Base-by-base conservation (phyloP, 331 rosid genomes). In the Pyracantha coccinea region DNA sequence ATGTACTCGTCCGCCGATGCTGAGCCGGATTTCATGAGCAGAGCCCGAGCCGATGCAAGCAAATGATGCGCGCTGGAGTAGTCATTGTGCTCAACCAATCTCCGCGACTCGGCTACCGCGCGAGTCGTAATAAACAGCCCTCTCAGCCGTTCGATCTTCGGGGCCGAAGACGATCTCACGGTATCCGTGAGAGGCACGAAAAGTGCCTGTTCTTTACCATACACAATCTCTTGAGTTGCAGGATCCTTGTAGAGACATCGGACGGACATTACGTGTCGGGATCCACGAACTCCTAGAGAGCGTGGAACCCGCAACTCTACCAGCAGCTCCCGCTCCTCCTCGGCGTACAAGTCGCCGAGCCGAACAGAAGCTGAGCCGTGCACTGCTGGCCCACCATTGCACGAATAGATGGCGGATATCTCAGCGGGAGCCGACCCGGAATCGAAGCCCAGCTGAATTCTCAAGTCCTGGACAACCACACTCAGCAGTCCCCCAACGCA, bases 341-440 rank as follows among this genome's bases (percentile, higher is more conserved):
- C 97, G 0, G 93, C 97, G 73, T 92, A 94, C 68, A 94, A 82
- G 69, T 94, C 97, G 44, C 99, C 97, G 3, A 94, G 86, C 78
- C 99, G 85, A 4, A 90, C 88, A 2, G 96, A 89, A 7, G 92
- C 91, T 20, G 92, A 81, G 53, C 86, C 89, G 16, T 87, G 69
- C 3, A 84, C 77, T 0, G 90, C 81, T 62, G 99, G 95, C 86
- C 87, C 83, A 1, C 93, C 96, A 3, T 78, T 74, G 65, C 92
- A 88, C 0, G 96, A 83, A 65, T 94, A 94, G 1, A 92, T 85
- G 11, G 91, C 97, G 27, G 86, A 73, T 2, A 94, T 86, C 61
- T 90, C 97, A 0, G 84, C 93, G 3, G 86, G 69, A 4, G 75
- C 58, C 0, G 88, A 81, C 16, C 85, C 85, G 2, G 87, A 41